Evolutionary conservation across 345 rosid genomes (phyloP), one percentile per base, ranked within the genome.

Genomic region (Sonneratia alba): DNA sequence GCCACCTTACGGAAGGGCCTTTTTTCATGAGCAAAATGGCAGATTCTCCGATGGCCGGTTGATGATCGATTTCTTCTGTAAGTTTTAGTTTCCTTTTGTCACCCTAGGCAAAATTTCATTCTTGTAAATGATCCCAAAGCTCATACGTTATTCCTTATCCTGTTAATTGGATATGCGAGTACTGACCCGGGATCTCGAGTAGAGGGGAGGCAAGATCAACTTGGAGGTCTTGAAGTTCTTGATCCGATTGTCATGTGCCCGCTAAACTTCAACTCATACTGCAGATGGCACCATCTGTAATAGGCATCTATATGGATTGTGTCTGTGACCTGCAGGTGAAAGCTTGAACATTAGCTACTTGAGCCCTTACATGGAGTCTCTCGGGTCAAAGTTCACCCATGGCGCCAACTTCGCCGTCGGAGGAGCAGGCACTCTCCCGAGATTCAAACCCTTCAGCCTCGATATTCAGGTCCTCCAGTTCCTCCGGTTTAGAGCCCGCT

Each of bases 1-100:
- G 47, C 71, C 68, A 47, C 79, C 79, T 0, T 0, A 34, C 1
- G 75, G 75, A 3, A 48, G 67, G 0, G 7, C 67, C 12, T 76
- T 70, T 67, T 72, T 72, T 16, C 71, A 34, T 27, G 43, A 67
- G 21, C 68, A 37, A 5, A 55, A 76, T 1, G 81, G 84, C 12
- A 76, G 84, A 45, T 19, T 77, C 15, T 56, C 74, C 37, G 80
- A 81, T 11, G 93, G 96, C 32, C 81, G 93, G 19, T 72, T 88
- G 71, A 75, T 83, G 63, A 70, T 90, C 64, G 96, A 90, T 75
- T 87, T 85, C 75, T 73, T 84, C 7, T 79, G 93, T 88, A 42
- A 87, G 91, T 73, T 8, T 14, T 32, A 37, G 40, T 36, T 1
- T 22, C 6, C 12, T 36, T 24, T 8, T 9, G 47, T 34, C 16